Conservation (phyloP, 176 grass and related monocot genomes). For the Secale cereale region DNA sequence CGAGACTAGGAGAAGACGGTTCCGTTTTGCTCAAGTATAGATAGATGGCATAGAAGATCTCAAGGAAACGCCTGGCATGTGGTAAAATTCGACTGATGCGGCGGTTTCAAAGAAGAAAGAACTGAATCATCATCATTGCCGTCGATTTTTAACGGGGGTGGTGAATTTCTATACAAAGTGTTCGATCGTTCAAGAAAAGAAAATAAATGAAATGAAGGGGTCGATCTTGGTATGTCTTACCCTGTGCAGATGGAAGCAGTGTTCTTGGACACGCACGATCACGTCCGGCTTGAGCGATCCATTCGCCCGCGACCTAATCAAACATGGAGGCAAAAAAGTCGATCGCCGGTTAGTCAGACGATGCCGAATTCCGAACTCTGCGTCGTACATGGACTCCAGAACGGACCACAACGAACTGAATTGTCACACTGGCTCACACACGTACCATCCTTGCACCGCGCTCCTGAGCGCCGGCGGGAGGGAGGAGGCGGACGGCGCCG, state of each 20-base stretch:
- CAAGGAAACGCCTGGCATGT: neutral
- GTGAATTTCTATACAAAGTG: neutral
- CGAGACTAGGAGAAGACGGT: neutral
- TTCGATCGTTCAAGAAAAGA: neutral
- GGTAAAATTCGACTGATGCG: neutral
- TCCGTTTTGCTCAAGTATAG: neutral
- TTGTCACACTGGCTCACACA: neutral
- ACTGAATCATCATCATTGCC: neutral
- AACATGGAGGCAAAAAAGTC: neutral
- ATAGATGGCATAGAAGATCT: neutral
- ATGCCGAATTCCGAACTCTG: neutral
- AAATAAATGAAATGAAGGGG: neutral
- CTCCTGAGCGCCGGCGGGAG: conserved; percentile 45
- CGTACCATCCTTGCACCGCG: conserved; percentile 62
- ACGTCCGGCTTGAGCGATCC: conserved; percentile 62
- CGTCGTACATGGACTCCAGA: neutral
- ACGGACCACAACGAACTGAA: neutral
- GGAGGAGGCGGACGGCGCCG: neutral
- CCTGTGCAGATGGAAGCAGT: conserved; percentile 71
- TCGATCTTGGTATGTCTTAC: conserved; percentile 24
- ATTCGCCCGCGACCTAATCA: conserved; percentile 54
- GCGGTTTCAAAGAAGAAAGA: neutral
- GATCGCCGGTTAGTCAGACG: neutral
- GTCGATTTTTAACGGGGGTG: neutral
- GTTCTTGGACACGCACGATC: conserved; percentile 60